Conservation (phyloP, 345 rosid genomes). For the Crucihimalaya himalaica region DNA sequence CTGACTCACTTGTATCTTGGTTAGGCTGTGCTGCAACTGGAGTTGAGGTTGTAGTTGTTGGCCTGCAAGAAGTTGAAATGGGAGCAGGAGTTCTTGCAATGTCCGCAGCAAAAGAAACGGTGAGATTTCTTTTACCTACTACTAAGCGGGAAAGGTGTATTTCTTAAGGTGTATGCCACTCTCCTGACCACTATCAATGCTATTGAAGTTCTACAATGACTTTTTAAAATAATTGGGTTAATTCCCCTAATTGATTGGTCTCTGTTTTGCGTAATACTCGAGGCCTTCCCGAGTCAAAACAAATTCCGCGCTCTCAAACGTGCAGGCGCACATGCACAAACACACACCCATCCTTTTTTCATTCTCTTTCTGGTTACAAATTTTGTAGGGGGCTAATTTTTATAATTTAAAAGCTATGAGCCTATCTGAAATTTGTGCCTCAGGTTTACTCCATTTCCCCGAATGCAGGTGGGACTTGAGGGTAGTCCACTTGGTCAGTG, state of each 20-base stretch:
- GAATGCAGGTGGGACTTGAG: slow-evolving; percentile 73
- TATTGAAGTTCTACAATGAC: slow-evolving; percentile 20
- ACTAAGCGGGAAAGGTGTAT: background rate
- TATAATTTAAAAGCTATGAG: background rate
- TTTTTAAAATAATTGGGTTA: background rate
- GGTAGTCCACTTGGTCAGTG: slow-evolving; percentile 80
- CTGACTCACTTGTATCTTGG: slow-evolving; percentile 68
- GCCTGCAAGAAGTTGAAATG: slow-evolving; percentile 88
- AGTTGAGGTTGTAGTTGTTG: slow-evolving; percentile 72
- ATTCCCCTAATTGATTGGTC: slow-evolving; percentile 6
- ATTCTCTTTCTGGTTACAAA: slow-evolving; percentile 1
- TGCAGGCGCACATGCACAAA: background rate
- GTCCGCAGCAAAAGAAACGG: slow-evolving; percentile 91
- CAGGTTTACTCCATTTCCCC: background rate
- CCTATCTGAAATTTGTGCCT: background rate
- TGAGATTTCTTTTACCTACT: slow-evolving; percentile 44
- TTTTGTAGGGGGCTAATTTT: background rate
- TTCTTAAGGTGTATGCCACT: background rate
- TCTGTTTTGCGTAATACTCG: background rate
- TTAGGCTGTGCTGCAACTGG: slow-evolving; percentile 62
- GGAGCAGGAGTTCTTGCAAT: slow-evolving; percentile 90
- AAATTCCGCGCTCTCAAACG: background rate
- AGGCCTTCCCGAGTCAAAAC: background rate
- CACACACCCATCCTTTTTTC: background rate
- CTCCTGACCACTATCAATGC: slow-evolving; percentile 4